Conservation (phyloP, 441 rosid genomes). For the Erodium chrysanthum region DNA sequence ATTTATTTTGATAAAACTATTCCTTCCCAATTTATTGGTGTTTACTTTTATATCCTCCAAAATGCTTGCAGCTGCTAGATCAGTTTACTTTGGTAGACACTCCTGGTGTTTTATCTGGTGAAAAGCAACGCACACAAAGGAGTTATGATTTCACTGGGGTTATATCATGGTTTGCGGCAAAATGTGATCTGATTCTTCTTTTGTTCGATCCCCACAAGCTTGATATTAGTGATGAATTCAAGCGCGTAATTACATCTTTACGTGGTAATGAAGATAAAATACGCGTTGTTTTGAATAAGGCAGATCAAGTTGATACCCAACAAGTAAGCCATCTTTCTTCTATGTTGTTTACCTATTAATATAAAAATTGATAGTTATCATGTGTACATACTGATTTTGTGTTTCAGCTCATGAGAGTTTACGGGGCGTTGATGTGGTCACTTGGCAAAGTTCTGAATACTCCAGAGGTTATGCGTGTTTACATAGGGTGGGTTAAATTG, state of each 20-base stretch:
- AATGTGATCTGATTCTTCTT: conserved; percentile 88
- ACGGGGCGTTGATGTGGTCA: conserved; percentile 98
- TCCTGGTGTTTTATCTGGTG: conserved; percentile 92
- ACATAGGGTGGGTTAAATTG: conserved; percentile 59
- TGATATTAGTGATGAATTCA: conserved; percentile 92
- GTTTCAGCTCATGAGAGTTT: conserved; percentile 88
- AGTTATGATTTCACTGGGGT: conserved; percentile 86
- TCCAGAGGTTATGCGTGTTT: conserved; percentile 87
- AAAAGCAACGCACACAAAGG: conserved; percentile 79
- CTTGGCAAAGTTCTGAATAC: conserved; percentile 91
- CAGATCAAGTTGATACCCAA: conserved; percentile 87
- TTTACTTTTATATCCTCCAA: not conserved
- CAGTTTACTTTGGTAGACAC: conserved; percentile 84
- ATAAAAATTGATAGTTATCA: not conserved
- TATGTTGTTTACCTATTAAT: not conserved
- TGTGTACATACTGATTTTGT: conserved; percentile 5
- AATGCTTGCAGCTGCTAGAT: conserved; percentile 60
- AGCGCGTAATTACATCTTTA: conserved; percentile 80
- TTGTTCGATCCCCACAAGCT: conserved; percentile 92
- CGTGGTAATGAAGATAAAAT: conserved; percentile 94
- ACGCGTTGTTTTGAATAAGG: conserved; percentile 90
- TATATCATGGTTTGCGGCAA: conserved; percentile 93
- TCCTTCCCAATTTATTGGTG: not conserved
- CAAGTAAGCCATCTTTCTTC: conserved; percentile 39
- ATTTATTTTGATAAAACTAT: not conserved